Evolutionary conservation across 1,139 yeast species (phyloP).

Genomic region (Suhomyces anneliseae): DNA sequence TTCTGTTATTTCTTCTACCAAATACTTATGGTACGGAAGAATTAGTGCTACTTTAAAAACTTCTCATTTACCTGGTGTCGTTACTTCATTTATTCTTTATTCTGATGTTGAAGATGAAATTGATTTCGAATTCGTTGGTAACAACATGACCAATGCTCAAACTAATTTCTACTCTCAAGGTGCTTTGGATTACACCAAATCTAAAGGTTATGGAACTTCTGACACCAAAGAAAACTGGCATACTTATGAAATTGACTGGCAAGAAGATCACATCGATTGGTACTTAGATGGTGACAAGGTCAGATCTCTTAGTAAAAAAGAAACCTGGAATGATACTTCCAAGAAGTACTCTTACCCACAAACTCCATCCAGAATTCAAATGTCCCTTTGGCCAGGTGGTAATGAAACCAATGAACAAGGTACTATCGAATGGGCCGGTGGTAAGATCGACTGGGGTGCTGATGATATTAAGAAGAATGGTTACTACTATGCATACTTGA

Average conservation of each 20-base stretch:
- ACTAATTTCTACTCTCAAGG: slow-evolving; percentile 82
- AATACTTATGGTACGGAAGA: slow-evolving; percentile 86
- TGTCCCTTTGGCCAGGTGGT: slow-evolving; percentile 95
- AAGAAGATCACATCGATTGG: slow-evolving; percentile 72
- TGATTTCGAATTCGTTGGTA: slow-evolving; percentile 85
- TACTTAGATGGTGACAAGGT: slow-evolving; percentile 65
- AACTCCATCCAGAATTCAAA: slow-evolving; percentile 84
- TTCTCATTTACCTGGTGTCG: slow-evolving; percentile 77
- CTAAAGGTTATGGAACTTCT: slow-evolving; percentile 41
- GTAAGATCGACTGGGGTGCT: slow-evolving; percentile 78
- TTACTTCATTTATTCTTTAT: slow-evolving; percentile 77
- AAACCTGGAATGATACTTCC: slow-evolving; percentile 70
- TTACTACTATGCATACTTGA: slow-evolving; percentile 68
- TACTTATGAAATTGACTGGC: slow-evolving; percentile 82
- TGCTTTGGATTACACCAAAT: slow-evolving; percentile 63
- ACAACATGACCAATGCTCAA: slow-evolving; percentile 63
- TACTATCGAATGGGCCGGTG: slow-evolving; percentile 96
- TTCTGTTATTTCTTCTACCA: slow-evolving; percentile 77
- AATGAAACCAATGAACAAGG: slow-evolving; percentile 62
- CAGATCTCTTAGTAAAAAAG: slow-evolving; percentile 64
- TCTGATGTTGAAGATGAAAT: slow-evolving; percentile 89
- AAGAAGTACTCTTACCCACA: slow-evolving; percentile 73
- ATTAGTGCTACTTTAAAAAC: slow-evolving; percentile 68
- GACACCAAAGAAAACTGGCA: slow-evolving; percentile 71
- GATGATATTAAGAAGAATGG: slow-evolving; percentile 72